Conservation (phyloP, 129 eudicot species). For the Flaveria brownii region DNA sequence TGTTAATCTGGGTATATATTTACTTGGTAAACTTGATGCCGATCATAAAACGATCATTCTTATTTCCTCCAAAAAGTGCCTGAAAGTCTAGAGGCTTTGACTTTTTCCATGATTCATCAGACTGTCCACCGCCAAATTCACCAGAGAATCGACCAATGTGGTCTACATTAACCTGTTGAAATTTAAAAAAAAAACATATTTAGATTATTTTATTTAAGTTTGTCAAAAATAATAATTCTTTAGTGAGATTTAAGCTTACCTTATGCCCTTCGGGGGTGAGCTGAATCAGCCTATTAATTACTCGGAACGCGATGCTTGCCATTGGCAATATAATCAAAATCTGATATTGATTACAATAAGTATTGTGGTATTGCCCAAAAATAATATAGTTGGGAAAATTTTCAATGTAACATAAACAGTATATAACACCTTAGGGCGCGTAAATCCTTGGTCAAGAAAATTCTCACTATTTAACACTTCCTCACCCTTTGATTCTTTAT, state of each 20-base stretch:
- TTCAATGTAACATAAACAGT: neutral
- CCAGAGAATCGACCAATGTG: slow-evolving; percentile 63
- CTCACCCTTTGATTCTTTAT: slow-evolving; percentile 42
- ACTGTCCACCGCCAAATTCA: slow-evolving; percentile 59
- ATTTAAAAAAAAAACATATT: slow-evolving; percentile 10
- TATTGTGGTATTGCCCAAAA: neutral
- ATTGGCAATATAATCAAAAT: slow-evolving; percentile 77
- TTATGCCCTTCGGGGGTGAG: slow-evolving; percentile 74
- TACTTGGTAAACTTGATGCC: slow-evolving; percentile 87
- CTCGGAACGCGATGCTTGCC: slow-evolving; percentile 74
- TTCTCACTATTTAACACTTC: slow-evolving; percentile 40
- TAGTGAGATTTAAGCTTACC: slow-evolving; percentile 40
- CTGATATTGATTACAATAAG: slow-evolving; percentile 37
- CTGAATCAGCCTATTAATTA: slow-evolving; percentile 76
- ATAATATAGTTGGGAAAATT: neutral
- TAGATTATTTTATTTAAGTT: neutral
- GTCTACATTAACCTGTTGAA: slow-evolving; percentile 67
- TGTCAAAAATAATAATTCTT: neutral
- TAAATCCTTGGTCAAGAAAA: slow-evolving; percentile 79
- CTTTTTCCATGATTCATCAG: slow-evolving; percentile 46
- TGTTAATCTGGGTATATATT: neutral
- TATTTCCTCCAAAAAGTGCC: slow-evolving; percentile 73
- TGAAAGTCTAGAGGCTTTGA: slow-evolving; percentile 79
- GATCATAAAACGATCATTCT: slow-evolving; percentile 73
- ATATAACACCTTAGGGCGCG: slow-evolving; percentile 80